Evolutionary conservation across 148 eudicot species (phyloP), one percentile per base, ranked within the genome.

Genomic region (Amaranthus hypochondriacus): DNA sequence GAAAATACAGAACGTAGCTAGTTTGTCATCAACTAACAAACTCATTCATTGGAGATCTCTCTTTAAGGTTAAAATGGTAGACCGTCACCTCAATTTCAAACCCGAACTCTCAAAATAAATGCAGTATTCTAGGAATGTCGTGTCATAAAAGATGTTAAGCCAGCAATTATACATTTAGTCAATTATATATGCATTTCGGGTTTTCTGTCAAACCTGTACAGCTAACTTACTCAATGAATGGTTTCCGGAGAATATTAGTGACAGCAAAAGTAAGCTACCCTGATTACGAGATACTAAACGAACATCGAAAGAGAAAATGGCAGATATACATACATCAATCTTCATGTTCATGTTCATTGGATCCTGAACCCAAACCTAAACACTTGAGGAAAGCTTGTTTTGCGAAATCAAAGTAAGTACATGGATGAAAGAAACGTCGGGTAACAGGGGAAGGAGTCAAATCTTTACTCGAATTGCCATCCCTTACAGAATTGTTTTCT

Each of bases 361-460:
- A 74, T 66, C 68, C 66, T 7, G 83, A 79, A 73, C 76, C 85
- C 66, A 86, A 66, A 21, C 89, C 89, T 69, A 86, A 77, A 61
- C 89, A 88, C 68, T 84, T 88, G 60, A 88, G 88, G 50, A 88
- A 86, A 77, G 92, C 92, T 83, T 86, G 85, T 81, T 73, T 86
- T 14, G 92, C 92, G 53, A 84, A 56, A 59, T 84, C 80, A 61
- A 88, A 58, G 76, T 64, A 83, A 55, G 72, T 74, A 79, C 89
- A 88, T 4, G 89, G 89, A 73, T 86, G 89, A 75, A 75, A 71
- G 18, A 76, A 52, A 18, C 66, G 73, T 63, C 66, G 69, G 11
- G 77, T 44, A 69, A 71, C 72, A 48, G 74, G 7, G 68, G 61
- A 48, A 21, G 64, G 56, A 42, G 62, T 18, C 71, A 71, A 68